A percentile compares a stretch with the other conserved stretches of the same genome.
These are phyloP conservation scores for Peterozyma toletana DNA, from an alignment of 805 yeast genomes.

Conservation along the genomic window DNA sequence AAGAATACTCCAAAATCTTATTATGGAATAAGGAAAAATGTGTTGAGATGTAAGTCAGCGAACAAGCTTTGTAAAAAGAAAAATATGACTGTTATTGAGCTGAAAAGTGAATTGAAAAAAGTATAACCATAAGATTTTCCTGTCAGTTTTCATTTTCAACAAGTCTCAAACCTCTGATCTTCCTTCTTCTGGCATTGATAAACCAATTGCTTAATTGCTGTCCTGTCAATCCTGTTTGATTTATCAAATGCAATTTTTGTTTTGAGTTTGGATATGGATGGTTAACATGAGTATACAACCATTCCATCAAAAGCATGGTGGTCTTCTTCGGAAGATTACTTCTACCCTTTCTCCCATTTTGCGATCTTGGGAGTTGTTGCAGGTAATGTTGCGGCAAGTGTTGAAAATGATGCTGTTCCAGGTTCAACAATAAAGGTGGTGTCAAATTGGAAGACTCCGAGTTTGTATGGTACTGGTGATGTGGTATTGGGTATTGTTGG, in stretches of 20 bases:
- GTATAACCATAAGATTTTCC: too few species aligned
- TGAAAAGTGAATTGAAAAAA: too few species aligned
- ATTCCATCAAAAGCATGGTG: conserved; percentile 41
- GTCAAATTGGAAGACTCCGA: too few species aligned
- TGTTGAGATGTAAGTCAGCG: too few species aligned
- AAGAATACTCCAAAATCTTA: too few species aligned
- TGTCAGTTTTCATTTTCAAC: too few species aligned
- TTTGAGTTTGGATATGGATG: conserved; percentile 57
- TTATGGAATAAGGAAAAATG: too few species aligned
- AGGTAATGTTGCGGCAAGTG: too few species aligned
- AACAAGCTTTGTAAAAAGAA: too few species aligned
- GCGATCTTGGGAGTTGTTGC: conserved; percentile 4
- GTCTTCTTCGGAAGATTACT: conserved; percentile 56
- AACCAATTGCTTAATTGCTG: conserved; percentile 60
- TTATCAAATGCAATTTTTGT: conserved; percentile 47
- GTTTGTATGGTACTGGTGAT: background rate
- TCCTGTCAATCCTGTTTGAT: conserved; percentile 47
- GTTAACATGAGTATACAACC: conserved; percentile 49
- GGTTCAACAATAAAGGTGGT: too few species aligned
- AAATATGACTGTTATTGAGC: too few species aligned
- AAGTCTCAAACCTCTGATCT: conserved; percentile 26
- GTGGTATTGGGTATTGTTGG: background rate
- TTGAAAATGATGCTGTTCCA: too few species aligned
- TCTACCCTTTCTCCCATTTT: conserved; percentile 25
- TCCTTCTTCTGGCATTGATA: conserved; percentile 54